These are phyloP conservation scores for Lichtheimia hyalospora DNA, from an alignment of 371 early-diverging fungal genomes.

Conservation along the genomic window DNA sequence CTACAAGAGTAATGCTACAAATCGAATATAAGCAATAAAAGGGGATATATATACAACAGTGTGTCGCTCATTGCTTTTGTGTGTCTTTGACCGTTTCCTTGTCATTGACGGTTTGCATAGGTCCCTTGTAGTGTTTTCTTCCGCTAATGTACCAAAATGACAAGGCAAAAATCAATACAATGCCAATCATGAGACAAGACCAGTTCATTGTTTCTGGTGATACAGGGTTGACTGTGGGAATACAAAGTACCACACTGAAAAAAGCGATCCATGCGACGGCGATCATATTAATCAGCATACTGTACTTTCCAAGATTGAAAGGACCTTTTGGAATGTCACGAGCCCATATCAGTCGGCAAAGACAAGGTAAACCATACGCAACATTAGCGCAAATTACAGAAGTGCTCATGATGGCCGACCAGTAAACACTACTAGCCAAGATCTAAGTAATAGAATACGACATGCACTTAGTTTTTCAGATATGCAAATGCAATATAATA, in stretches of 20 bases:
- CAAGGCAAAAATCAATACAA: conserved; percentile 14
- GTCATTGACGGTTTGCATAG: conserved; percentile 23
- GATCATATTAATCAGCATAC: conserved; percentile 21
- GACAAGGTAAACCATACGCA: conserved; percentile 25
- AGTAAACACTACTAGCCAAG: conserved; percentile 23
- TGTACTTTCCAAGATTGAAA: conserved; percentile 22
- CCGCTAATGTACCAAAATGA: conserved; percentile 21
- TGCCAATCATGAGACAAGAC: conserved; percentile 23
- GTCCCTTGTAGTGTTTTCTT: conserved; percentile 21
- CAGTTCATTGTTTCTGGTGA: conserved; percentile 22
- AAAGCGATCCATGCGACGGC: conserved; percentile 26
- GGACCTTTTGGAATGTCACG: conserved; percentile 14
- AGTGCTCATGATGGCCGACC: conserved; percentile 25
- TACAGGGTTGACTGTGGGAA: conserved; percentile 21
- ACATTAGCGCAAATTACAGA: conserved; percentile 23
- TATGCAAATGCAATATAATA: too few species aligned
- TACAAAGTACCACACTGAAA: conserved; percentile 22
- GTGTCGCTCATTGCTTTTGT: too few species aligned
- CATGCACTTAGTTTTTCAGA: too few species aligned
- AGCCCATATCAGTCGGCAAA: conserved; percentile 29
- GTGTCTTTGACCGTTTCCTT: too few species aligned
- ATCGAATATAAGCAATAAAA: too few species aligned
- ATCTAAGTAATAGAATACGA: conserved; percentile 5
- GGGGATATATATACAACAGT: too few species aligned
- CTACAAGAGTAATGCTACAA: too few species aligned